Evolutionary conservation across 2,329 filamentous ascomycete species (phyloP).

Genomic region (Fusarium concolor): DNA sequence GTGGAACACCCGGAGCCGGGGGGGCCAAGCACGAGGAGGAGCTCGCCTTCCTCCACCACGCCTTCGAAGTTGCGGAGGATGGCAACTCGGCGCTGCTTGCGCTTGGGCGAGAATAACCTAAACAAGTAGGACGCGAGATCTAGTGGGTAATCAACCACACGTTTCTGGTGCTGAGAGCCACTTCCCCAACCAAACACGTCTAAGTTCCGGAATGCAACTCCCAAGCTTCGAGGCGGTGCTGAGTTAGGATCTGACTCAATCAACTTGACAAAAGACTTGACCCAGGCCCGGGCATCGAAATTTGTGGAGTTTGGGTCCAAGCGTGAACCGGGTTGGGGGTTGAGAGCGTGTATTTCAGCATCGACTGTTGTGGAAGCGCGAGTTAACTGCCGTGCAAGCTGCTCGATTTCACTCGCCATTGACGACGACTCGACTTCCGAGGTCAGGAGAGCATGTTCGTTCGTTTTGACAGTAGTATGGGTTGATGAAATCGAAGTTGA

Average conservation of each 20-base stretch:
- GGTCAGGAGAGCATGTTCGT: not conserved
- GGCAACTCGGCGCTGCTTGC: constrained; percentile 65
- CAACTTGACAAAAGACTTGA: not conserved
- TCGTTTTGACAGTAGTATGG: not conserved
- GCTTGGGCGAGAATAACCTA: constrained; percentile 56
- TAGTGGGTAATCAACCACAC: no score
- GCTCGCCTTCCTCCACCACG: constrained; percentile 73
- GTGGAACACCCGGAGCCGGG: constrained; percentile 74
- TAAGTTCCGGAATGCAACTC: constrained; percentile 38
- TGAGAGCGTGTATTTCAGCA: not conserved
- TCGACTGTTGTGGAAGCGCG: not conserved
- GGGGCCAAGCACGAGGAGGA: constrained; percentile 78
- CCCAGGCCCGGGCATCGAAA: not conserved
- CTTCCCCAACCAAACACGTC: constrained; percentile 40
- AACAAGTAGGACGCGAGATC: no score
- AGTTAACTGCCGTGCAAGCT: not conserved
- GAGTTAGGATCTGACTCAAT: not conserved
- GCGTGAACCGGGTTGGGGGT: not conserved
- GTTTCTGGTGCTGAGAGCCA: constrained; percentile 4
- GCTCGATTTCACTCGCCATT: not conserved
- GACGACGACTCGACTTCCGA: not conserved
- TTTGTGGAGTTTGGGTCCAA: not conserved
- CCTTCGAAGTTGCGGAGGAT: constrained; percentile 74
- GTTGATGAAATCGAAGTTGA: not conserved
- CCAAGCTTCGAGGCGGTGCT: not conserved